phyloP scores from a whole-genome alignment of 1,139 yeast species.

The Tardiomyces digboiensis region DNA sequence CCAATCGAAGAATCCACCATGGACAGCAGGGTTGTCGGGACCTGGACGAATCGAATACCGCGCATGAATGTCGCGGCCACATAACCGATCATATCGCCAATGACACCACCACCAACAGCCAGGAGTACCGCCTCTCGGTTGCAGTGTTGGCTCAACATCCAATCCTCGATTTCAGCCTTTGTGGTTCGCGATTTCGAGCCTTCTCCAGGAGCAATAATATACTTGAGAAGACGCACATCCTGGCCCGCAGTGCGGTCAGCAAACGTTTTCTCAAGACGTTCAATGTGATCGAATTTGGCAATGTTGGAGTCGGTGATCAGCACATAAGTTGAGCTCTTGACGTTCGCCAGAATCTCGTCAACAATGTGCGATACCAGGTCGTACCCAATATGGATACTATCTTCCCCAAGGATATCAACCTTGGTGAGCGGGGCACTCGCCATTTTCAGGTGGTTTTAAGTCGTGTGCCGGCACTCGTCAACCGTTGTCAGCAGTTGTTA shows the following conservation, averaged over 20 bases:
- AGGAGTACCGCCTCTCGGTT: conserved; percentile 92
- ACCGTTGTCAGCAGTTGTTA: too few relatives aligned
- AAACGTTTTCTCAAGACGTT: conserved; percentile 23
- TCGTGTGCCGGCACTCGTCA: too few relatives aligned
- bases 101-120: conserved; percentile 98
- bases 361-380: conserved; percentile 71
- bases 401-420: conserved; percentile 51
- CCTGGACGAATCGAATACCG: conserved; percentile 89
- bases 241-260: conserved; percentile 27
- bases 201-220: conserved; percentile 88
- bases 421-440: conserved; percentile 9
- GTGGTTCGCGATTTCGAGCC: conserved; percentile 81
- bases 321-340: conserved; percentile 86
- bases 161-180: conserved; percentile 92
- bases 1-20: conserved; percentile 99
- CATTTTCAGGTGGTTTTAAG: background rate
- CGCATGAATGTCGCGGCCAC: conserved; percentile 99
- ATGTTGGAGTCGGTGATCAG: conserved; percentile 82
- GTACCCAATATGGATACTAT: conserved; percentile 87
- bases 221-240: conserved; percentile 57
- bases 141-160: conserved; percentile 74
- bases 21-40: conserved; percentile 88
- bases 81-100: conserved; percentile 98
- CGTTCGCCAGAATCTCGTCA: conserved; percentile 47
- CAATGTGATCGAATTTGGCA: conserved; percentile 54